These are phyloP conservation scores for Sporothrix sp. DNA, from an alignment of 2,329 filamentous ascomycete species.

Conservation along the genomic window DNA sequence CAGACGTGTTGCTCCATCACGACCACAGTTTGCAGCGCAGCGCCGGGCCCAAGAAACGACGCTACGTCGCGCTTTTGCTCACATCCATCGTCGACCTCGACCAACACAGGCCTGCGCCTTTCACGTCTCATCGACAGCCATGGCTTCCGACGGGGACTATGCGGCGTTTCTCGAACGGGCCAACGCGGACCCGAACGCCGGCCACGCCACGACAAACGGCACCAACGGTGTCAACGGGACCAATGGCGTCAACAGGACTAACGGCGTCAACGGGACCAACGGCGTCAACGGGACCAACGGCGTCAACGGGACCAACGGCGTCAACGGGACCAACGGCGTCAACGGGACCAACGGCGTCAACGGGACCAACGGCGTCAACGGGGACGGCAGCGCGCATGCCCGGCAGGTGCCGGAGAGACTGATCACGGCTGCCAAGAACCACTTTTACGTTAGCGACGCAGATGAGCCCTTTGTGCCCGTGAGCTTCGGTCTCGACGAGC, in stretches of 20 bases:
- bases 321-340: too few species aligned
- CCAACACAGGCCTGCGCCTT: not conserved
- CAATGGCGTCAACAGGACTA: not conserved
- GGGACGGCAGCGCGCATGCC: not conserved
- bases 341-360: too few species aligned
- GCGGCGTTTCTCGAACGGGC: constrained; percentile 78
- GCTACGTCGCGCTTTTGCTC: too few species aligned
- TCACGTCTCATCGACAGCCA: constrained; percentile 28
- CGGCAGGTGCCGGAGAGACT: constrained; percentile 49
- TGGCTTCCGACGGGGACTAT: constrained; percentile 76
- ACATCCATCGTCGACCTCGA: not conserved
- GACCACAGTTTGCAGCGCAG: too few species aligned
- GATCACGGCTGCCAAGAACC: constrained; percentile 38
- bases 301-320: too few species aligned
- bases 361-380: too few species aligned
- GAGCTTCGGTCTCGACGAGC: constrained; percentile 49
- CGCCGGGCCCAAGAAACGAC: too few species aligned
- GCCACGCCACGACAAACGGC: constrained; percentile 28
- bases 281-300: too few species aligned
- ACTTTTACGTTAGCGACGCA: constrained; percentile 68
- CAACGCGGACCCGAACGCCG: constrained; percentile 64
- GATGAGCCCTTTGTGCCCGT: constrained; percentile 81
- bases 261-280: too few species aligned
- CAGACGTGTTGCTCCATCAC: too few species aligned
- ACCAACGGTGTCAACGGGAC: not conserved